Evolutionary conservation across 116 monocot genomes (phyloP), one percentile per base, ranked within the genome.

Genomic region (Dioscorea cayenensis): DNA sequence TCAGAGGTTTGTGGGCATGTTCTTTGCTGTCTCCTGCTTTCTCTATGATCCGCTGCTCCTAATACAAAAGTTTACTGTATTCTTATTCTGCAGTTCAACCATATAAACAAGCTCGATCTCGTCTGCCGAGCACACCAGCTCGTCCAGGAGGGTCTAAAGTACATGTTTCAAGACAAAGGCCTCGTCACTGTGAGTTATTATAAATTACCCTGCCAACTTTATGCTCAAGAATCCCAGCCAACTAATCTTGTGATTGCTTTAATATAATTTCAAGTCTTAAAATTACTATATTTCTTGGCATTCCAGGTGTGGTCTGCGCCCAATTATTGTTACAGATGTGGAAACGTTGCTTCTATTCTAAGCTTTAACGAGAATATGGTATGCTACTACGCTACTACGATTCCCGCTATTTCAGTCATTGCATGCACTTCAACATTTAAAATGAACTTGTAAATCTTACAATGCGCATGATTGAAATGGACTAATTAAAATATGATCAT

Each of bases 91-190:
- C n/a, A 55, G 11, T 99, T 99, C 75, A 99, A 99, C 64, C 99
- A 84, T 69, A 37, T 83, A 70, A 92, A 93, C 71, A 88, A 90
- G 70, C 93, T 93, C 32, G 90, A 97, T 75, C 93, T 84, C 71
- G 93, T 97, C 72, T 97, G 97, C 23, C 97, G 97, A 51, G 97
- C 97, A 50, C 93, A 97, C 81, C 97, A 97, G 63, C 75, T 97
- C 22, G 97, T 97, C 49, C 93, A 93, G 93, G 97, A 97, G 78
- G 97, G 97, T 35, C 93, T 84, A 64, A 97, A 97, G 58, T 93
- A 93, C 90, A 97, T 97, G 93, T 97, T 93, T 73, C 86, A 93
- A 72, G 81, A 93, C 60, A 88, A 90, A 77, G 93, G 55, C 55
- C 55, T 97, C 70, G 91, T 97, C 7, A 97, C 97, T 21, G 97